Base-by-base conservation (phyloP, 352 stramenopile species). In the Pythium insidiosum region DNA sequence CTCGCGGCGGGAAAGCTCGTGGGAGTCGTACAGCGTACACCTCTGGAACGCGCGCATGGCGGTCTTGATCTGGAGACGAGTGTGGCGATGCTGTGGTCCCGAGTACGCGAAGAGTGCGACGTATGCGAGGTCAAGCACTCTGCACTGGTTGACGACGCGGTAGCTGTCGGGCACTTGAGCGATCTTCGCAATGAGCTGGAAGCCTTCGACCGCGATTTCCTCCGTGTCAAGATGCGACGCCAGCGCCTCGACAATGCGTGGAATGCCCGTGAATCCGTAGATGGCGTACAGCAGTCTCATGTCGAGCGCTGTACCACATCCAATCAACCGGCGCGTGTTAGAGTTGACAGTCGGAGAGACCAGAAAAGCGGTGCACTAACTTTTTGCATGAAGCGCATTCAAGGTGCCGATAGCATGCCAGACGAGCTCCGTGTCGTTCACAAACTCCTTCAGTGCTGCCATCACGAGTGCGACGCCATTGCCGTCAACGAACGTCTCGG, bases 401-500 rank as follows among this genome's bases (percentile, higher is more conserved):
- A 89, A 69, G 10, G 81, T 67, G 29, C 73, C 76, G 16, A 89
- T 58, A 0, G 68, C 68, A 42, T 89, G 73, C 76, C 76, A 89
- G 15, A 86, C 67, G 10, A 84, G 58, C 47, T 89, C 73, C n/a
- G 66, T 67, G 50, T 87, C 73, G 28, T 66, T 46, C 9, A 69
- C 48, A 40, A 73, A 82, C 11, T 35, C 51, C 49, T 75, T 80
- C 54, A 87, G 66, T 11, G 58, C 43, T 1, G 49, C 33, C 59
- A 84, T 69, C 1, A 70, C 61, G 6, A 83, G 54, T 21, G 71
- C 65, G 23, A 87, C 68, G 3, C 76, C 76, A 38, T 87, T 85
- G 36, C 45, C 43, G 37, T 79, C 71, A 15, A 87, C 60, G 42
- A 89, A 89, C 6, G 61, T 57, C n/a, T 65, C 60, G 2, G 73